phyloP scores from a whole-genome alignment of 1,139 yeast genomes.

The Debaryomyces subglobosus region DNA sequence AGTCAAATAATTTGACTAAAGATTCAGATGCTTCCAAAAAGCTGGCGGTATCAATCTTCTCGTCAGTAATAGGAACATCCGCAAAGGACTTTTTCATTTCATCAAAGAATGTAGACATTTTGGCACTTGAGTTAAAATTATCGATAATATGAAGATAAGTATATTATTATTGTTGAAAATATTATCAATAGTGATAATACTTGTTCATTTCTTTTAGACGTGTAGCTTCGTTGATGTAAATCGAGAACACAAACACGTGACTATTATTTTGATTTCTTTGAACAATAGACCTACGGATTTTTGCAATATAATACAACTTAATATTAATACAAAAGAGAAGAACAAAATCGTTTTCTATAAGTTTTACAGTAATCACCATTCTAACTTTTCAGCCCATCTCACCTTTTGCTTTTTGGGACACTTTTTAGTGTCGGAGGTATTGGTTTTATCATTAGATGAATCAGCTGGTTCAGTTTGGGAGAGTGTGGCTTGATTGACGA shows the following conservation, averaged over 20 bases:
- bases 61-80: slow-evolving; percentile 69
- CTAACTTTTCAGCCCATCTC: slow-evolving; percentile 56
- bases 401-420: slow-evolving; percentile 22
- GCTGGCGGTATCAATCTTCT: slow-evolving; percentile 69
- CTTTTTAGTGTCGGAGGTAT: background rate
- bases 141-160: background rate
- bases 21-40: slow-evolving; percentile 87
- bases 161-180: background rate
- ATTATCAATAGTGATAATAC: background rate
- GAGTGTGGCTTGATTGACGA: slow-evolving; percentile 17
- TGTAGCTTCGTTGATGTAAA: background rate
- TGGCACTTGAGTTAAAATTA: slow-evolving; percentile 10
- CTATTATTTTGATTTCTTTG: background rate
- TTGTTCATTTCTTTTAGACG: background rate
- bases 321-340: slow-evolving; percentile 6
- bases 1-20: slow-evolving; percentile 77
- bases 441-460: background rate
- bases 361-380: slow-evolving; percentile 41
- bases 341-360: slow-evolving; percentile 3
- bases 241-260: background rate
- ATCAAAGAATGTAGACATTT: slow-evolving; percentile 76
- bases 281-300: background rate
- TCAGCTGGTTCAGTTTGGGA: background rate
- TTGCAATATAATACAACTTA: slow-evolving; percentile 1
- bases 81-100: slow-evolving; percentile 71